phyloP scores from a whole-genome alignment of 2,329 filamentous ascomycete genomes.

The Penicillium oxalicum region DNA sequence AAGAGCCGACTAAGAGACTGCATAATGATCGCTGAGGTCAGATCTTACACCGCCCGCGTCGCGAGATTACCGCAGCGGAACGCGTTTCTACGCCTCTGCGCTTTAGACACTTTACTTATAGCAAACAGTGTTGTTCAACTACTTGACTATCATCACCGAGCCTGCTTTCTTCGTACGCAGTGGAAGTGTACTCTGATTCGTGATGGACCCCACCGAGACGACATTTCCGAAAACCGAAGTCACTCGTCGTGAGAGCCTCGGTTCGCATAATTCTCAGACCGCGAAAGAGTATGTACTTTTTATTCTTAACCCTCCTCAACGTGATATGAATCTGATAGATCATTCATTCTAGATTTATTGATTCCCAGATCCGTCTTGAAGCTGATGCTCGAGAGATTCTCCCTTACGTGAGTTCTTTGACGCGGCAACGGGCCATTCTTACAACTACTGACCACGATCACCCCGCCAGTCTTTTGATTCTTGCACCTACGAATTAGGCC shows the following conservation, averaged over 20 bases:
- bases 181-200: not conserved
- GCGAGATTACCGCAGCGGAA: no score
- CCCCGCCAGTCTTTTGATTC: constrained; percentile 72
- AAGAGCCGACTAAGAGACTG: no score
- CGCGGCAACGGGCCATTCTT: not conserved
- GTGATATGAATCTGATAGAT: constrained; percentile 1
- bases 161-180: no score
- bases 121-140: no score
- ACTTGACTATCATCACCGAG: no score
- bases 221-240: constrained; percentile 9
- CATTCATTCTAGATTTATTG: constrained; percentile 62
- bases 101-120: not conserved
- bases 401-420: constrained; percentile 65
- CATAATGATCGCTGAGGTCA: not conserved
- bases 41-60: constrained; percentile 8
- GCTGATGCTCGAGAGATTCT: constrained; percentile 91
- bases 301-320: not conserved
- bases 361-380: constrained; percentile 82
- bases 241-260: constrained; percentile 33
- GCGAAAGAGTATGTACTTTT: constrained; percentile 56
- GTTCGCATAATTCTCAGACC: constrained; percentile 61
- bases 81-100: no score
- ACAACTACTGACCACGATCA: constrained; percentile 1
- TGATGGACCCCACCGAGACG: constrained; percentile 19
- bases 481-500: constrained; percentile 84